phyloP scores from a whole-genome alignment of 371 early-diverging fungal species.

The Rhizopus sp. region DNA sequence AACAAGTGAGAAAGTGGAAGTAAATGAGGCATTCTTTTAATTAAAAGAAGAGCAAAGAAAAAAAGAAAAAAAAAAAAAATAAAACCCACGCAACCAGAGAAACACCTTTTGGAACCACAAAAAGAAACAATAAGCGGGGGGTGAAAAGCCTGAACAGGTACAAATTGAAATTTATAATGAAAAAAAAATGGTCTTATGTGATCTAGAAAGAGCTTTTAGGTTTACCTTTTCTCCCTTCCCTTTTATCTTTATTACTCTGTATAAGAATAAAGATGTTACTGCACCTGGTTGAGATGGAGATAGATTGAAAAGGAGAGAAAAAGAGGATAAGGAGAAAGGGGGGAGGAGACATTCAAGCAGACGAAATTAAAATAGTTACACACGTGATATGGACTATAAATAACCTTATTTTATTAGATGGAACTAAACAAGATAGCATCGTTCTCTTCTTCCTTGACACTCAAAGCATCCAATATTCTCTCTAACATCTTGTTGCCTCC shows the following conservation, averaged over 20 bases:
- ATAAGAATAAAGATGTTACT: no score
- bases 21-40: neutral
- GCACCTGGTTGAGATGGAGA: neutral
- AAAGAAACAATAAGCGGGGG: neutral
- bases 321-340: neutral
- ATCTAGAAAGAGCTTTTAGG: no score
- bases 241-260: no score
- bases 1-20: neutral
- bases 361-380: neutral
- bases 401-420: neutral
- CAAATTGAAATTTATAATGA: neutral
- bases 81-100: neutral
- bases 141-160: neutral
- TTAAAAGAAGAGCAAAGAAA: no score
- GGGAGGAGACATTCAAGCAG: neutral
- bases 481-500: conserved; percentile 79
- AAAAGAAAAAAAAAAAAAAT: no score
- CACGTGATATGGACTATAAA: conserved; percentile 3
- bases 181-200: neutral
- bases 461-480: conserved; percentile 44
- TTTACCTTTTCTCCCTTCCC: neutral
- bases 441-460: neutral
- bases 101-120: neutral
- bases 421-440: neutral
- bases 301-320: neutral